Evolutionary conservation across 495 filamentous ascomycete species (phyloP).

Genomic region (Aspergillus nidulans): DNA sequence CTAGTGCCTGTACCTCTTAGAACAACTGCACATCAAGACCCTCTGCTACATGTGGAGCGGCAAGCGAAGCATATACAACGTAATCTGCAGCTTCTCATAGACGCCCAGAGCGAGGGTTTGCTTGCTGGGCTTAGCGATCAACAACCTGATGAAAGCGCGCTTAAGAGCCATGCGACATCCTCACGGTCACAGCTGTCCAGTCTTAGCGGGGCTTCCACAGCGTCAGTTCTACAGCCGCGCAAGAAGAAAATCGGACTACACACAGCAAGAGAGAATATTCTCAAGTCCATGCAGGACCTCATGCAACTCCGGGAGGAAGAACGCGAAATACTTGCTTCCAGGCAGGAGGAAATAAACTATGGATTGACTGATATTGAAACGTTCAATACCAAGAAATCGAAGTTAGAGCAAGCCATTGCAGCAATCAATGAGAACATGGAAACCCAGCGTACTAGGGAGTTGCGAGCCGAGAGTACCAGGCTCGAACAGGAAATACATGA

Average conservation of each 20-base stretch:
- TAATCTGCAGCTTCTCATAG: constrained; percentile 74
- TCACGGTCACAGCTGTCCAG: constrained; percentile 22
- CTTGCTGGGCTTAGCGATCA: constrained; percentile 45
- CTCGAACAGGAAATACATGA: constrained; percentile 60
- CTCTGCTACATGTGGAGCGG: constrained; percentile 41
- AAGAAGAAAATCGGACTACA: constrained; percentile 54
- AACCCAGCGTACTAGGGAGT: constrained; percentile 30
- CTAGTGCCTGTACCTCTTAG: constrained; percentile 26
- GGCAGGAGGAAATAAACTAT: constrained; percentile 53
- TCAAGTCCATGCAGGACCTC: constrained; percentile 65
- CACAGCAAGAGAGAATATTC: constrained; percentile 66
- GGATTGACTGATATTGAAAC: constrained; percentile 57
- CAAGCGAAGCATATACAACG: constrained; percentile 57
- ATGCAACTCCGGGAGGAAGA: constrained; percentile 71
- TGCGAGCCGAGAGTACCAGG: constrained; percentile 47
- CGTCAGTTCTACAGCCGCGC: constrained; percentile 61
- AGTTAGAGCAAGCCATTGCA: constrained; percentile 44
- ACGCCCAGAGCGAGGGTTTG: constrained; percentile 78
- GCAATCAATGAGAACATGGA: constrained; percentile 36
- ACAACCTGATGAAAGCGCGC: constrained; percentile 32
- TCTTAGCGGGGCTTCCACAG: constrained; percentile 30
- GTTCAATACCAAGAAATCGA: constrained; percentile 50
- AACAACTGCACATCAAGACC: constrained; percentile 31
- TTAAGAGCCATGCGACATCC: constrained; percentile 47
- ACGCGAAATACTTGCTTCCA: constrained; percentile 51